phyloP scores from a whole-genome alignment of 768 basidiomycete genomes.

The Mycena alexandri region DNA sequence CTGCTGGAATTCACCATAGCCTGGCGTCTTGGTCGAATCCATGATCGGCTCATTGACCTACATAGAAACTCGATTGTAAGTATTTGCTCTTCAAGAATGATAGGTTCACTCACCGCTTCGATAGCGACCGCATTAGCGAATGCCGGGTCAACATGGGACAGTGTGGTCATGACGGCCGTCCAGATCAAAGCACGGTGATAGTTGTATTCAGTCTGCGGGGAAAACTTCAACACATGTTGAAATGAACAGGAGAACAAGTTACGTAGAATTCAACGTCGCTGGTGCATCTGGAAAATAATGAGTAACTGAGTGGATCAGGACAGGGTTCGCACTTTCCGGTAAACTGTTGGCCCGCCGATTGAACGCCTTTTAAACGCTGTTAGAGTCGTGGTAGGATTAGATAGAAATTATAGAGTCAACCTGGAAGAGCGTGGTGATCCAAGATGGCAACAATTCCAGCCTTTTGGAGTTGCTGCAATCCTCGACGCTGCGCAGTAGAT shows the following conservation, averaged over 20 bases:
- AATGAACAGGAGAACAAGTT: conserved; percentile 30
- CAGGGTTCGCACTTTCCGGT: conserved; percentile 67
- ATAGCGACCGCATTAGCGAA: conserved; percentile 78
- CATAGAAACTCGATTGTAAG: too few species aligned
- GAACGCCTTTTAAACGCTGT: conserved; percentile 59
- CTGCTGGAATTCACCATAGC: conserved; percentile 77
- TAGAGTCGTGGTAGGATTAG: conserved; percentile 51
- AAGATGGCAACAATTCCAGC: conserved; percentile 79
- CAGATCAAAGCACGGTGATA: conserved; percentile 85
- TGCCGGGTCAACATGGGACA: conserved; percentile 76
- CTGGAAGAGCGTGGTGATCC: conserved; percentile 70
- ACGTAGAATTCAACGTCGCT: conserved; percentile 81
- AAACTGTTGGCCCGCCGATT: conserved; percentile 71
- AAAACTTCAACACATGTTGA: conserved; percentile 1
- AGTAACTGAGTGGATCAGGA: conserved; percentile 1
- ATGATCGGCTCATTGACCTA: conserved; percentile 44
- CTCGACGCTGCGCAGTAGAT: conserved; percentile 62
- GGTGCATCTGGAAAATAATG: conserved; percentile 65
- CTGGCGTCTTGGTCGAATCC: conserved; percentile 76
- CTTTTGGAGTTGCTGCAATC: conserved; percentile 67
- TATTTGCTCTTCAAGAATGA: conserved; percentile 39
- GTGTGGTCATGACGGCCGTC: conserved; percentile 82
- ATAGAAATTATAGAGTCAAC: conserved; percentile 31
- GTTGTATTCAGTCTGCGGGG: conserved; percentile 70
- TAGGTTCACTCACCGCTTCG: conserved; percentile 83